Evolutionary conservation across 441 rosid genomes (phyloP).

Genomic region (Capsella rubella): DNA sequence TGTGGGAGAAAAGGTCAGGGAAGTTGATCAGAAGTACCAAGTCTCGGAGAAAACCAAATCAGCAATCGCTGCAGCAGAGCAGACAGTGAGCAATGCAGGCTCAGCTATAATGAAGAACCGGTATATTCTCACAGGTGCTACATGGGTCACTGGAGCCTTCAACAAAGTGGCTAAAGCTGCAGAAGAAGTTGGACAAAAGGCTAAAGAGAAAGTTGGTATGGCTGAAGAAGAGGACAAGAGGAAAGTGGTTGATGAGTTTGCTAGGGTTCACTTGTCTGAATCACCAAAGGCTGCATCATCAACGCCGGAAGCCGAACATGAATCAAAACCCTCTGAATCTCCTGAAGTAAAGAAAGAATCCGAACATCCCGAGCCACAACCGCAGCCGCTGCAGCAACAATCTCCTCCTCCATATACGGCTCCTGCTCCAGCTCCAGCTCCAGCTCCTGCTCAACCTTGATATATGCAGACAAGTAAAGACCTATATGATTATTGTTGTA

Average conservation of each 20-base stretch:
- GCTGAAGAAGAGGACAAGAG: conserved; percentile 68
- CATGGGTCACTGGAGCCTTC: conserved; percentile 89
- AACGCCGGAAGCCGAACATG: conserved; percentile 37
- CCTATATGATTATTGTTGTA: conserved; percentile 30
- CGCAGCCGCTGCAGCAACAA: conserved; percentile 25
- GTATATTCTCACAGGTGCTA: conserved; percentile 66
- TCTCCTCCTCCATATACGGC: conserved; percentile 19
- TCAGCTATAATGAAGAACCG: conserved; percentile 90
- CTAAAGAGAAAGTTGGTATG: conserved; percentile 77
- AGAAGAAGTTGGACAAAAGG: conserved; percentile 87
- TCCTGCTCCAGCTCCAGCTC: conserved; percentile 18
- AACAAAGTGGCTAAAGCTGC: conserved; percentile 87
- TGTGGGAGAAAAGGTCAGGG: conserved; percentile 80
- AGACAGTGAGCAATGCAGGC: conserved; percentile 79
- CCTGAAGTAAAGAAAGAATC: conserved; percentile 37
- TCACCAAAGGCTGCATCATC: conserved; percentile 60
- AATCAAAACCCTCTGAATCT: conserved; percentile 23
- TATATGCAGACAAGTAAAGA: conserved; percentile 30
- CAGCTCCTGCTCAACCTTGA: conserved; percentile 33
- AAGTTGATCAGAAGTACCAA: conserved; percentile 89
- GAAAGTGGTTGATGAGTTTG: conserved; percentile 68
- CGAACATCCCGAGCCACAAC: conserved; percentile 21
- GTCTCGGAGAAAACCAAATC: conserved; percentile 89
- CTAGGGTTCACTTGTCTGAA: conserved; percentile 63
- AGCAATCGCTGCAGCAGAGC: conserved; percentile 83